Evolutionary conservation across 306 rosid species (phyloP).

Genomic region (Inga oerstediana): DNA sequence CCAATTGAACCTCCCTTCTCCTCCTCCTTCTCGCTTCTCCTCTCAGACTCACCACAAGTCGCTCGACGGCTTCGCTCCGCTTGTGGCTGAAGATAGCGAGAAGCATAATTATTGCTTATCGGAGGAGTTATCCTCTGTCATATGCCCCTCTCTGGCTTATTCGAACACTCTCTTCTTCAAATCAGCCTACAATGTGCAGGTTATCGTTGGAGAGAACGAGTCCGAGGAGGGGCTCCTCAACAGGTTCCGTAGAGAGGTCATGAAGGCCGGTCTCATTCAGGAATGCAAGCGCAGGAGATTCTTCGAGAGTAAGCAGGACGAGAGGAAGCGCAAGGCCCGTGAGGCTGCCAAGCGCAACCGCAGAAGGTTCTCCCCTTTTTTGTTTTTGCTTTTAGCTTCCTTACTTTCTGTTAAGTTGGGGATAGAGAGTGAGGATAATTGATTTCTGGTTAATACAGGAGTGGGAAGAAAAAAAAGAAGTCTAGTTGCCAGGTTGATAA

Average conservation of each 20-base stretch:
- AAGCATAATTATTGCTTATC: slow-evolving; percentile 14
- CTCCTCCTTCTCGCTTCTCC: slow-evolving; percentile 26
- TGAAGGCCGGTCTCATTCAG: slow-evolving; percentile 82
- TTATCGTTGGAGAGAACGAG: slow-evolving; percentile 75
- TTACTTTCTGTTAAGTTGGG: neutral
- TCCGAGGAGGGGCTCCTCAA: slow-evolving; percentile 74
- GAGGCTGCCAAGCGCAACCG: slow-evolving; percentile 91
- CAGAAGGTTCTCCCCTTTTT: slow-evolving; percentile 43
- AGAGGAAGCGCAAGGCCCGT: slow-evolving; percentile 71
- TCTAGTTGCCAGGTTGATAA: neutral
- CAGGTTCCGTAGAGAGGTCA: slow-evolving; percentile 78
- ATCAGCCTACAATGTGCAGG: slow-evolving; percentile 72
- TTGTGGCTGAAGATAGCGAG: slow-evolving; percentile 20
- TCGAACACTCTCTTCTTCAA: slow-evolving; percentile 55
- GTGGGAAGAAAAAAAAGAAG: neutral
- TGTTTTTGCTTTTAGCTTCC: neutral
- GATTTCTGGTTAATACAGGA: neutral
- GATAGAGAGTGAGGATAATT: slow-evolving; percentile 1
- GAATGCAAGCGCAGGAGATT: slow-evolving; percentile 72
- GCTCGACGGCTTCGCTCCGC: slow-evolving; percentile 24
- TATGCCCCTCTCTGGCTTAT: slow-evolving; percentile 61
- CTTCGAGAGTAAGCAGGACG: slow-evolving; percentile 73
- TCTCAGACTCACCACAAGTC: slow-evolving; percentile 34
- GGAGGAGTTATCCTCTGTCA: slow-evolving; percentile 50
- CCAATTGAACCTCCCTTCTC: slow-evolving; percentile 30